Base-by-base conservation (phyloP, 2,329 filamentous ascomycete genomes). In the Lojkania enalia region DNA sequence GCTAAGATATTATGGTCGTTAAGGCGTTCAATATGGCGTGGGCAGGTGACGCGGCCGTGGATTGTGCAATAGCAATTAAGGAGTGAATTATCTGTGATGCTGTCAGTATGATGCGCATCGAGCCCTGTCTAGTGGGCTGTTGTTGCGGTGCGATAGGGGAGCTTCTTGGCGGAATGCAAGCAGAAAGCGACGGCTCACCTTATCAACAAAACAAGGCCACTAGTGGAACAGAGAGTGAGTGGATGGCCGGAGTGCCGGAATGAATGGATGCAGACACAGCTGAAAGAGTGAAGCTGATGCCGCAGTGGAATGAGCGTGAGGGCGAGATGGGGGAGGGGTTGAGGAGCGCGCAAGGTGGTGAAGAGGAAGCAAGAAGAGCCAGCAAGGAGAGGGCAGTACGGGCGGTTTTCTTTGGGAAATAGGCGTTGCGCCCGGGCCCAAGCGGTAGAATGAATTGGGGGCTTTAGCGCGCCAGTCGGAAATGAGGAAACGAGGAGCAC, bases 211-310 rank as follows among this genome's bases (percentile, higher is more conserved):
- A 48, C 42, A 44, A 46, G n/a, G n/a, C n/a, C n/a, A n/a, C n/a
- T n/a, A n/a, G n/a, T n/a, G n/a, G n/a, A n/a, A n/a, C n/a, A n/a
- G n/a, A n/a, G n/a, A n/a, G 46, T 30, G 42, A 41, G 55, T 54
- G n/a, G 46, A 23, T 23, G 14, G 58, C 51, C 51, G 53, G 51
- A 39, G 43, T 42, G 44, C 54, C 38, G 54, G 44, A 74, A 72
- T 54, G 68, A 73, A 63, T 54, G 71, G 63, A 68, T 54, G 73
- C 78, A 69, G 63, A 69, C 72, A 69, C 77, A 79, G 78, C 79
- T 81, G 70, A 84, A 82, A 72, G 81, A 84, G 77, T 83, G 81
- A 82, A 83, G 80, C 80, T 74, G 77, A 70, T 68, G 73, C 73
- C 53, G 63, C 63, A 59, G 29, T 57, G 49, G 55, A 55, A 61